A percentile compares a stretch with the other conserved stretches of the same genome.
These are phyloP conservation scores for Fraxinus baroniana DNA, from an alignment of 305 asterid species.

Conservation along the genomic window DNA sequence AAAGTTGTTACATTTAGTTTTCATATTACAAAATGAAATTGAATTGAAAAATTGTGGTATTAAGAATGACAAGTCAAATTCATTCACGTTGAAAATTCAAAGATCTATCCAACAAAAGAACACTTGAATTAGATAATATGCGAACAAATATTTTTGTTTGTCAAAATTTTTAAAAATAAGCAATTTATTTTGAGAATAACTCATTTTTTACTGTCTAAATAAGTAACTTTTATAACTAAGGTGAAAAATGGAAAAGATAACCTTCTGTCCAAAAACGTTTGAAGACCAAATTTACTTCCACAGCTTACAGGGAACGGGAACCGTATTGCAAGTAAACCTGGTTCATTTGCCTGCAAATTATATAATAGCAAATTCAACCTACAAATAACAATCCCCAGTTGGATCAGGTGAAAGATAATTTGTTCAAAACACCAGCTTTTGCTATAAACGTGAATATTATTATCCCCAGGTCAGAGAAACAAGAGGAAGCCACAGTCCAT, in stretches of 20 bases:
- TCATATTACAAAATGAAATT: background rate
- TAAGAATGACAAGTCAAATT: background rate
- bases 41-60: background rate
- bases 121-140: background rate
- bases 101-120: background rate
- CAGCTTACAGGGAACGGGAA: background rate
- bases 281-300: background rate
- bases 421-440: background rate
- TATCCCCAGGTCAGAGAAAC: background rate
- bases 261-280: background rate
- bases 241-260: background rate
- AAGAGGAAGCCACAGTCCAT: constrained; percentile 30
- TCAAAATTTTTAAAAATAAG: background rate
- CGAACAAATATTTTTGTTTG: background rate
- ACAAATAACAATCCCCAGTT: background rate
- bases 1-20: background rate
- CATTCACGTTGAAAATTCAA: background rate
- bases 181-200: background rate
- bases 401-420: background rate
- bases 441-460: background rate
- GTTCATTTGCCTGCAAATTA: background rate
- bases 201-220: background rate
- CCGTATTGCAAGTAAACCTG: background rate
- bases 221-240: background rate
- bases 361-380: background rate